These are phyloP conservation scores for Marasmius sp. DNA, from an alignment of 1,284 basidiomycete genomes.

Conservation along the genomic window DNA sequence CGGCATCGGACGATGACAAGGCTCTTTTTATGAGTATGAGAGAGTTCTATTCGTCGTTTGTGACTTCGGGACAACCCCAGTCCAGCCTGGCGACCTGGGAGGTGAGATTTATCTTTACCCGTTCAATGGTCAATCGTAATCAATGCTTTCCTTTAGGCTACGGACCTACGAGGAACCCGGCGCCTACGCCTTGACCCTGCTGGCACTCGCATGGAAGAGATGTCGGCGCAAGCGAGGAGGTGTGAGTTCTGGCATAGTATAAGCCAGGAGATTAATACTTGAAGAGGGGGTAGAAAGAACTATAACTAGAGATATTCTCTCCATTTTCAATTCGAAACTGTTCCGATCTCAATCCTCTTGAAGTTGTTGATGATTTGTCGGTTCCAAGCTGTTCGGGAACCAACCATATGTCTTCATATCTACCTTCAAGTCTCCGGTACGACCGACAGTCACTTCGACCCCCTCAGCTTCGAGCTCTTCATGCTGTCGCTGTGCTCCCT, in stretches of 20 bases:
- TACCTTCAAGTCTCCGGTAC: conserved; percentile 41
- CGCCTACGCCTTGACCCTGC: conserved; percentile 10
- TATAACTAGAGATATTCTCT: no score
- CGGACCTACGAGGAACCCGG: background rate
- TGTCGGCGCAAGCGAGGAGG: conserved; percentile 3
- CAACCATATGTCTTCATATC: conserved; percentile 41
- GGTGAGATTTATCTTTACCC: background rate
- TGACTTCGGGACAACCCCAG: conserved; percentile 3
- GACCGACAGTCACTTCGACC: conserved; percentile 54
- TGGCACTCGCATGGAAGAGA: conserved; percentile 10
- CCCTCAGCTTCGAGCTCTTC: conserved; percentile 70
- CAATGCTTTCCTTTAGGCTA: background rate
- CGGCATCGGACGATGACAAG: conserved; percentile 1
- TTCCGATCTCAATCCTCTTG: background rate
- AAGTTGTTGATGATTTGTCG: background rate
- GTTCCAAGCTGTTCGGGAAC: conserved; percentile 34
- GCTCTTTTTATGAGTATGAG: conserved; percentile 9
- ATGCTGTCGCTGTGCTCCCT: conserved; percentile 63
- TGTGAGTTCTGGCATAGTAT: conserved; percentile 16
- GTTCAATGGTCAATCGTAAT: background rate
- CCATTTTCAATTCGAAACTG: no score
- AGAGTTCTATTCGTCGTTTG: conserved; percentile 12
- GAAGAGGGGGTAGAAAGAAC: background rate
- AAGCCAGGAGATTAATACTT: conserved; percentile 10
- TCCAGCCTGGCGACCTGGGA: conserved; percentile 2